These are phyloP conservation scores for Thymus mandschuricus DNA, from an alignment of 257 asterid species.

Conservation along the genomic window DNA sequence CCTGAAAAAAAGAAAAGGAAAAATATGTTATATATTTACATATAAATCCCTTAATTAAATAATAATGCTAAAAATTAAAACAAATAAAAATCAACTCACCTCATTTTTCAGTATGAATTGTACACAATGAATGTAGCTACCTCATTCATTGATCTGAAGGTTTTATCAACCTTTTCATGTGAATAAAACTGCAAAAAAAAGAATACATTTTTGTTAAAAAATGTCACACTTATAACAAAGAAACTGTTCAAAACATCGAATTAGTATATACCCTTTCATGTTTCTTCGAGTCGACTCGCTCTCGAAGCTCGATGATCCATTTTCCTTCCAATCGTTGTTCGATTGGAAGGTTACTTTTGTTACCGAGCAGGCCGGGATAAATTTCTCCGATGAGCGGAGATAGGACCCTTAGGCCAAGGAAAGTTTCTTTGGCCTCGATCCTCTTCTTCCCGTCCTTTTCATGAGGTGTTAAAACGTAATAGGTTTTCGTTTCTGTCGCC, in stretches of 20 bases:
- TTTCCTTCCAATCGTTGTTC: not conserved
- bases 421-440: not conserved
- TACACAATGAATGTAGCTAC: conserved; percentile 3
- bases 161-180: not conserved
- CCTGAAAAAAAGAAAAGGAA: not conserved
- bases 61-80: too few relatives aligned
- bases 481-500: not conserved
- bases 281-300: not conserved
- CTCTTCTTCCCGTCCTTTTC: not conserved
- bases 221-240: not conserved
- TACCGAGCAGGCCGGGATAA: too few relatives aligned
- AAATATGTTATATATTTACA: not conserved
- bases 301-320: not conserved
- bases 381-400: not conserved
- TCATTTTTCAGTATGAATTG: not conserved
- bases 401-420: not conserved
- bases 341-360: not conserved
- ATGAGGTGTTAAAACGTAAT: not conserved
- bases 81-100: not conserved
- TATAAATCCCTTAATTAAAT: too few relatives aligned
- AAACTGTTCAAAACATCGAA: too few relatives aligned
- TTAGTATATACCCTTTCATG: not conserved
- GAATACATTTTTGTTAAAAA: not conserved
- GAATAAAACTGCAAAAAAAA: not conserved
- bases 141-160: not conserved